These are phyloP conservation scores for Agrostemma githago DNA, from an alignment of 148 eudicot genomes.

Conservation along the genomic window DNA sequence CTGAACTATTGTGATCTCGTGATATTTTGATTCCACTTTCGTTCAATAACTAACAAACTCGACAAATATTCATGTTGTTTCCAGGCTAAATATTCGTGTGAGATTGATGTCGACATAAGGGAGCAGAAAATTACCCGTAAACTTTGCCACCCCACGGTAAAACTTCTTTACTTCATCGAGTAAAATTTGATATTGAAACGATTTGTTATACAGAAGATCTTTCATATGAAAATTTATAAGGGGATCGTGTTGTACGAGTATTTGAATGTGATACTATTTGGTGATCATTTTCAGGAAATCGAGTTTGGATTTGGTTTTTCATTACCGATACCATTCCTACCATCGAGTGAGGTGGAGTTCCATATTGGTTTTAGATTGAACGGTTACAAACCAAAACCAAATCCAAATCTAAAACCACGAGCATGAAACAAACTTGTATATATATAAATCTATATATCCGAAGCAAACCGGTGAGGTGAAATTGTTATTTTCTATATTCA, in stretches of 20 bases:
- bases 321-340: not conserved
- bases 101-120: constrained; percentile 43
- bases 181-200: too few relatives aligned
- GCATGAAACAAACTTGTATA: not conserved
- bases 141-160: constrained; percentile 60
- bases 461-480: not conserved
- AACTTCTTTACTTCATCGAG: not conserved
- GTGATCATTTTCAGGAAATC: not conserved
- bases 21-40: too few relatives aligned
- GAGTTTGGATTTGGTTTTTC: constrained; percentile 3
- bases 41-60: too few relatives aligned
- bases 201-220: too few relatives aligned
- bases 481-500: too few relatives aligned
- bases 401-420: not conserved
- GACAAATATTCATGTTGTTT: too few relatives aligned
- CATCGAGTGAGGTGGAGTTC: not conserved
- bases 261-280: not conserved
- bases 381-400: not conserved
- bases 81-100: constrained; percentile 65
- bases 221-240: too few relatives aligned
- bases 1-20: not conserved
- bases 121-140: constrained; percentile 48
- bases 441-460: too few relatives aligned
- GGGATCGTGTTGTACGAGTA: too few relatives aligned
- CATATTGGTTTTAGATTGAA: not conserved